phyloP scores from a whole-genome alignment of 768 basidiomycete genomes.

The Boletus subparvulus region DNA sequence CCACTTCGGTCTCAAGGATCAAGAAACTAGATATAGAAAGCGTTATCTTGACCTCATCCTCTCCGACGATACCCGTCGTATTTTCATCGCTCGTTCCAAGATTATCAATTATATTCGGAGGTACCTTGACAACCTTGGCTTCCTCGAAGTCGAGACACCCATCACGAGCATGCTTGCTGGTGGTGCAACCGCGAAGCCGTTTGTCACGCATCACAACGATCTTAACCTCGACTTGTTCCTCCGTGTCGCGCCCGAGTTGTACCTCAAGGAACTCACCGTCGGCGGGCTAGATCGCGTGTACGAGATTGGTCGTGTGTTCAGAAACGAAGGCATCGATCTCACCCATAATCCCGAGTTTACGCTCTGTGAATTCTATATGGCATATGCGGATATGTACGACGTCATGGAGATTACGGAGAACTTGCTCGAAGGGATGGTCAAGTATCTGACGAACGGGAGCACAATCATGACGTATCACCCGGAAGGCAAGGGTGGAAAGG shows the following conservation, averaged over 20 bases:
- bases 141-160: slow-evolving; percentile 98
- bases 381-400: slow-evolving; percentile 99
- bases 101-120: slow-evolving; percentile 92
- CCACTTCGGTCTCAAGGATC: slow-evolving; percentile 95
- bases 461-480: slow-evolving; percentile 87
- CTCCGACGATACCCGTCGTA: slow-evolving; percentile 82
- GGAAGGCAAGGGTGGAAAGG: slow-evolving; percentile 83
- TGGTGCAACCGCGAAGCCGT: slow-evolving; percentile 98
- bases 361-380: slow-evolving; percentile 99
- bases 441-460: slow-evolving; percentile 75
- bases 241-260: slow-evolving; percentile 96
- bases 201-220: slow-evolving; percentile 98
- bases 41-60: slow-evolving; percentile 98
- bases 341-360: slow-evolving; percentile 99
- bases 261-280: slow-evolving; percentile 95
- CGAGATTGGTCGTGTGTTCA: slow-evolving; percentile 97
- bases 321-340: slow-evolving; percentile 97
- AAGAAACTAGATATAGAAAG: slow-evolving; percentile 97
- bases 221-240: slow-evolving; percentile 95
- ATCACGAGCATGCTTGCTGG: slow-evolving; percentile 97
- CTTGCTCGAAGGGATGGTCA: slow-evolving; percentile 89
- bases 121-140: slow-evolving; percentile 87
- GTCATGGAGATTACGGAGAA: slow-evolving; percentile 95
- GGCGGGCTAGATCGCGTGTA: slow-evolving; percentile 97
- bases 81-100: slow-evolving; percentile 86